phyloP scores from a whole-genome alignment of 768 basidiomycete species.

The Lactarius sp. region DNA sequence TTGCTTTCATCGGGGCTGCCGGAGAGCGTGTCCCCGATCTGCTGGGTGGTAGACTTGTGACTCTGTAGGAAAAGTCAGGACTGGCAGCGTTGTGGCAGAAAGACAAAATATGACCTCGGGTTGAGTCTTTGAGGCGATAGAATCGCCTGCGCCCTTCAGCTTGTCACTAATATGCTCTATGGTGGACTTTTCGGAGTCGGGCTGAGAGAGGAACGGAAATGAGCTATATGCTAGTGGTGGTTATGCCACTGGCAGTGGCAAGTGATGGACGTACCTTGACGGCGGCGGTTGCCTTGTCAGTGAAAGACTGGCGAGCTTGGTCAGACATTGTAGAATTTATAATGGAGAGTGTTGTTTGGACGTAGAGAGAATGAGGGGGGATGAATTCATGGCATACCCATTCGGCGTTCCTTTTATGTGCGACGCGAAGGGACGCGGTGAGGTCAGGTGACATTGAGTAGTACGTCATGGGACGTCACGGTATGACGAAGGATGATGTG shows the following conservation, averaged over 20 bases:
- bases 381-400: background rate
- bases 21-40: constrained; percentile 3
- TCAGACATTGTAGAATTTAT: constrained; percentile 33
- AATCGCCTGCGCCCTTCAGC: background rate
- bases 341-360: background rate
- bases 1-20: background rate
- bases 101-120: background rate
- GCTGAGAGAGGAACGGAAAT: background rate
- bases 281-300: constrained; percentile 34
- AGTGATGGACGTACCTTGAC: constrained; percentile 31
- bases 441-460: background rate
- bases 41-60: background rate
- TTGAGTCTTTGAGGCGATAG: constrained; percentile 1
- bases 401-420: background rate
- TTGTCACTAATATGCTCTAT: constrained; percentile 1
- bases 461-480: constrained; percentile 1
- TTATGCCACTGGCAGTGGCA: too few species aligned
- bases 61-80: background rate
- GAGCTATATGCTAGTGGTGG: background rate
- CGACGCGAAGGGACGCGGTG: background rate
- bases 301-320: constrained; percentile 33
- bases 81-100: too few species aligned
- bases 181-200: constrained; percentile 10
- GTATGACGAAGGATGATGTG: background rate
- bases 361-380: background rate